Evolutionary conservation across 371 early-diverging fungal genomes (phyloP).

Genomic region (Conidiobolus incongruus): DNA sequence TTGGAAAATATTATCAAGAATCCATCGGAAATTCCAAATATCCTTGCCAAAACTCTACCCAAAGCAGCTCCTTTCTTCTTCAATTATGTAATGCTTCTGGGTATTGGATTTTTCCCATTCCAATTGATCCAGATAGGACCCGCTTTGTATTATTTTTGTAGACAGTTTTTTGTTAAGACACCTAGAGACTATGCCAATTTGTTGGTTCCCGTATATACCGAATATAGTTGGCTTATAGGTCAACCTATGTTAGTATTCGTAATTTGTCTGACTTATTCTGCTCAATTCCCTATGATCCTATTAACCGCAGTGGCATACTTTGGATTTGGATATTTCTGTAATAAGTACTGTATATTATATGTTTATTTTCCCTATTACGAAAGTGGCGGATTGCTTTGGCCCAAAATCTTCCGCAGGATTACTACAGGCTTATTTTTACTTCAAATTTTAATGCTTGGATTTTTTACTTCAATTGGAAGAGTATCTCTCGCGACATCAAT

Average conservation of each 20-base stretch:
- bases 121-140: slow-evolving; percentile 16
- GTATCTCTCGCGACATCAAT: slow-evolving; percentile 19
- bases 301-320: slow-evolving; percentile 57
- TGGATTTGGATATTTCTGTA: slow-evolving; percentile 38
- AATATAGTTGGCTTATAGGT: slow-evolving; percentile 40
- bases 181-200: slow-evolving; percentile 36
- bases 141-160: slow-evolving; percentile 11
- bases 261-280: slow-evolving; percentile 67
- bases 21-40: slow-evolving; percentile 35
- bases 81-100: slow-evolving; percentile 45
- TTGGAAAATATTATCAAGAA: slow-evolving; percentile 42
- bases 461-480: slow-evolving; percentile 29
- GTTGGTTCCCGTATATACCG: slow-evolving; percentile 33
- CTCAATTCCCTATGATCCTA: slow-evolving; percentile 66
- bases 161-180: slow-evolving; percentile 24
- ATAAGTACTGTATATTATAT: slow-evolving; percentile 56
- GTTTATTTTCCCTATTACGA: slow-evolving; percentile 68
- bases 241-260: slow-evolving; percentile 55
- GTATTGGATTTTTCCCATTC: slow-evolving; percentile 24
- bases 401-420: slow-evolving; percentile 48
- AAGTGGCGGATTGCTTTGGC: slow-evolving; percentile 52
- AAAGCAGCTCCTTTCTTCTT: slow-evolving; percentile 54
- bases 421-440: slow-evolving; percentile 53
- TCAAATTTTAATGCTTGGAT: slow-evolving; percentile 66
- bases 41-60: slow-evolving; percentile 41